A percentile compares a stretch with the other conserved stretches of the same genome.
Conservation (phyloP, 192 early-diverging fungal species). For the Mortierella hygrophila region DNA sequence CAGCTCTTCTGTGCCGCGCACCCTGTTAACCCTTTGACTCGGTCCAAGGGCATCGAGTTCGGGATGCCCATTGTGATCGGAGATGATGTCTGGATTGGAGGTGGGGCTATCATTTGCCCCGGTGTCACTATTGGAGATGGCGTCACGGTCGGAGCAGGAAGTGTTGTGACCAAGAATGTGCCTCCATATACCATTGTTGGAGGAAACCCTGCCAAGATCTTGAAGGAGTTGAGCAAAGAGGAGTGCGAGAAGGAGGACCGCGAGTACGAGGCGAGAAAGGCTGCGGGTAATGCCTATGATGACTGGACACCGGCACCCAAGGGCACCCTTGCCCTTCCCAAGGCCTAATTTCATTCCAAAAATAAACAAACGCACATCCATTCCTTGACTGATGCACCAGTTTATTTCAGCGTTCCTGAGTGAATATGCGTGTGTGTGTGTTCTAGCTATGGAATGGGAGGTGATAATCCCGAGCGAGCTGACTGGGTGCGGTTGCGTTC, state of each 20-base stretch:
- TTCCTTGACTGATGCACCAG: too few relatives aligned
- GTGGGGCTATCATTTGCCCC: slow-evolving; percentile 79
- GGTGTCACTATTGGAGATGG: slow-evolving; percentile 93
- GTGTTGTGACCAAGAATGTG: slow-evolving; percentile 92
- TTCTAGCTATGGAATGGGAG: not conserved
- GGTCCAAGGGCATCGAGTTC: slow-evolving; percentile 57
- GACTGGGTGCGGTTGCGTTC: not conserved
- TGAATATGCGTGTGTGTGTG: not conserved
- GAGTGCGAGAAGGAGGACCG: slow-evolving; percentile 39
- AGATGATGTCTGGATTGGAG: slow-evolving; percentile 92
- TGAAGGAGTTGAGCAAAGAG: slow-evolving; percentile 61
- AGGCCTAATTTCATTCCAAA: not conserved
- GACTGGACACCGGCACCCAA: slow-evolving; percentile 43
- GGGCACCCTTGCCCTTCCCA: slow-evolving; percentile 42
- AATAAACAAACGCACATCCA: not conserved
- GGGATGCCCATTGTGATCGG: slow-evolving; percentile 77
- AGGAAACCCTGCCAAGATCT: slow-evolving; percentile 89
- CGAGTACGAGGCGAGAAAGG: slow-evolving; percentile 19
- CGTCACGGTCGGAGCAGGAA: slow-evolving; percentile 80
- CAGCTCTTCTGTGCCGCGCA: slow-evolving; percentile 83
- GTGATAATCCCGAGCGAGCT: not conserved
- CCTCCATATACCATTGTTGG: slow-evolving; percentile 81
- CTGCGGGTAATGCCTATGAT: slow-evolving; percentile 11
- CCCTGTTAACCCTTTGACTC: slow-evolving; percentile 70
- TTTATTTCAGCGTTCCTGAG: not conserved